A percentile compares a stretch with the other conserved stretches of the same genome.
Evolutionary conservation across 805 yeast species (phyloP).

Genomic region (Kazachstania viticola): DNA sequence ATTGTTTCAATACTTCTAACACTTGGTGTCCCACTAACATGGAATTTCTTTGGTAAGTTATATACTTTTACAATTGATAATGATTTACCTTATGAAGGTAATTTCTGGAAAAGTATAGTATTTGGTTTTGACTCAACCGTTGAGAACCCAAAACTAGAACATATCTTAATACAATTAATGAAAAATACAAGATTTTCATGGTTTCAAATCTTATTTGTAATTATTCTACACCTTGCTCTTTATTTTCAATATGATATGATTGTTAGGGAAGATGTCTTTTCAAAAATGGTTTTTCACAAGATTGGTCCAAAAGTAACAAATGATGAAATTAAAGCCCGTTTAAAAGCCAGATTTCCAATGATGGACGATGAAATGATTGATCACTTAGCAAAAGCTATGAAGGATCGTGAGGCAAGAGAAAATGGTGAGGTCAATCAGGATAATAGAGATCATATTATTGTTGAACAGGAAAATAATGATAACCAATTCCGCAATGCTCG

Average conservation of each 20-base stretch:
- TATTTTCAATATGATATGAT: conserved; percentile 62
- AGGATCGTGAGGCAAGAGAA: conserved; percentile 18
- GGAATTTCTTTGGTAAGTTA: conserved; percentile 43
- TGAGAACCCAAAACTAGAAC: conserved; percentile 3
- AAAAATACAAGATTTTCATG: conserved; percentile 19
- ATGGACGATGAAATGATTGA: conserved; percentile 25
- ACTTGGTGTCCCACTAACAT: conserved; percentile 46
- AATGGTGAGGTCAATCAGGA: conserved; percentile 5
- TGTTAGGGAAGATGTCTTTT: conserved; percentile 56
- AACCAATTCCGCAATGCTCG: conserved; percentile 7
- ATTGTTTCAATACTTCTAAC: conserved; percentile 28
- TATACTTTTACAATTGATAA: conserved; percentile 49
- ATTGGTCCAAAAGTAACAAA: conserved; percentile 38
- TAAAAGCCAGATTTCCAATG: conserved; percentile 23
- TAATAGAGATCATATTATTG: conserved; percentile 4
- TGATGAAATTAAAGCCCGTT: conserved; percentile 20
- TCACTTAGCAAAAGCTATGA: conserved; percentile 19
- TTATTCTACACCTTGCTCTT: conserved; percentile 34
- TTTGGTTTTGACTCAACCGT: conserved; percentile 14
- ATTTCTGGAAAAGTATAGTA: conserved; percentile 17
- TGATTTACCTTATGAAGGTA: conserved; percentile 31
- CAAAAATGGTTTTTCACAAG: conserved; percentile 42
- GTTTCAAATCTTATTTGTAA: conserved; percentile 29
- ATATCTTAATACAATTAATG: conserved; percentile 8
- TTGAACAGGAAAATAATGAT: conserved; percentile 9